Evolutionary conservation across 345 rosid species (phyloP).

Genomic region (Brassica cretica): DNA sequence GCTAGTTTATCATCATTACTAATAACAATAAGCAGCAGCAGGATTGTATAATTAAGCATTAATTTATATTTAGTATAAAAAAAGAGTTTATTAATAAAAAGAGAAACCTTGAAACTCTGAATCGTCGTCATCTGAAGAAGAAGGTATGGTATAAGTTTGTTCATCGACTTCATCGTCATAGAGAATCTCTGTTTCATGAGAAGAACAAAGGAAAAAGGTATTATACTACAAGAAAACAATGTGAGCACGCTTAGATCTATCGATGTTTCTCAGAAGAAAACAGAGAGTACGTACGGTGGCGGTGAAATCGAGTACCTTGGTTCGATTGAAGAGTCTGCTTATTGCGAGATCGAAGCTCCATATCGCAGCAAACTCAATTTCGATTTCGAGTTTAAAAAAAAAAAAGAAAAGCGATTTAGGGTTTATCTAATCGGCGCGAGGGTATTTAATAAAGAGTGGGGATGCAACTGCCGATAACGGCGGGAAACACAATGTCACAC

Average conservation of each 20-base stretch:
- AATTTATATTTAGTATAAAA: too few relatives aligned
- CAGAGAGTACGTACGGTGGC: not conserved
- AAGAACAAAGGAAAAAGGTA: not conserved
- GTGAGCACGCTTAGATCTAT: not conserved
- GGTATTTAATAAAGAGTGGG: not conserved
- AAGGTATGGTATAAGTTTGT: not conserved
- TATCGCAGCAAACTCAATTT: not conserved
- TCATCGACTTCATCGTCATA: conserved; percentile 5
- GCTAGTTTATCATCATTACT: not conserved
- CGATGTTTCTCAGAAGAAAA: not conserved
- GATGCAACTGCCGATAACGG: not conserved
- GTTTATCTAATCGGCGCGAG: conserved; percentile 8
- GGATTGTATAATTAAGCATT: too few relatives aligned
- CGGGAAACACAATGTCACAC: not conserved
- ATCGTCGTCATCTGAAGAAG: conserved; percentile 17
- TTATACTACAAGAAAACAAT: not conserved
- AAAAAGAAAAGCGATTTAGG: conserved; percentile 28
- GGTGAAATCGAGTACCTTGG: not conserved
- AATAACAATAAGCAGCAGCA: not conserved
- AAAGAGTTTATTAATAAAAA: not conserved
- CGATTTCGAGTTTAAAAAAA: not conserved
- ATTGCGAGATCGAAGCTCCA: not conserved
- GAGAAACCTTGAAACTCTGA: conserved; percentile 21
- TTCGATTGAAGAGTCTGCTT: not conserved
- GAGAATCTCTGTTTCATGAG: not conserved